These are phyloP conservation scores for Cyphellophora attinorum DNA, from an alignment of 2,329 filamentous ascomycete species.

Conservation along the genomic window DNA sequence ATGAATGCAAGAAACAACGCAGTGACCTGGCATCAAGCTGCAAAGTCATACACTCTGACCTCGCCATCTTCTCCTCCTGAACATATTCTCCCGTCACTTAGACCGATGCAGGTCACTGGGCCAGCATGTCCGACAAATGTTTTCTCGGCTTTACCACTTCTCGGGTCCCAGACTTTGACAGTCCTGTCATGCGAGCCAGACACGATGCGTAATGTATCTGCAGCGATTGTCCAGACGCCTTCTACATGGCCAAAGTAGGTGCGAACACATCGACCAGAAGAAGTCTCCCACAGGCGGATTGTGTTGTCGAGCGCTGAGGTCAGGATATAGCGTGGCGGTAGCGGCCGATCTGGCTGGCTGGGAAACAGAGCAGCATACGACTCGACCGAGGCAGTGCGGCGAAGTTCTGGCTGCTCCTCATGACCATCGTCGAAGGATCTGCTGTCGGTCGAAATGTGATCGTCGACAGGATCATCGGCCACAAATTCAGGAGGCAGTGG, in stretches of 20 bases:
- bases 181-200: conserved; percentile 87
- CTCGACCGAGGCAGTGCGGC: background rate
- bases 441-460: conserved; percentile 32
- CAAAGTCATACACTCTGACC: conserved; percentile 73
- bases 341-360: conserved; percentile 48
- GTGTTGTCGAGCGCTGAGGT: conserved; percentile 87
- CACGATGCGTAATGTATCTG: conserved; percentile 78
- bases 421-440: conserved; percentile 9
- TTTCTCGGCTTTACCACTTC: conserved; percentile 81
- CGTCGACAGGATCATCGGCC: conserved; percentile 72
- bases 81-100: conserved; percentile 82
- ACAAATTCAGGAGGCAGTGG: conserved; percentile 81
- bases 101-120: conserved; percentile 83
- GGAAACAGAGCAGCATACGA: conserved; percentile 4
- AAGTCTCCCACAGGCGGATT: conserved; percentile 85
- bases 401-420: background rate
- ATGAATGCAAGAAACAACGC: background rate
- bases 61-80: conserved; percentile 92
- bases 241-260: conserved; percentile 97
- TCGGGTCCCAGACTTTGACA: conserved; percentile 92
- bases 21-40: conserved; percentile 17
- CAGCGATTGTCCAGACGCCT: conserved; percentile 86
- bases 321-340: conserved; percentile 83
- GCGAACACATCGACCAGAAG: conserved; percentile 69
- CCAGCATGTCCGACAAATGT: conserved; percentile 87